A percentile compares a stretch with the other conserved stretches of the same genome.
Evolutionary conservation across 1,284 basidiomycete species (phyloP).

Genomic region (Naganishia sp.): DNA sequence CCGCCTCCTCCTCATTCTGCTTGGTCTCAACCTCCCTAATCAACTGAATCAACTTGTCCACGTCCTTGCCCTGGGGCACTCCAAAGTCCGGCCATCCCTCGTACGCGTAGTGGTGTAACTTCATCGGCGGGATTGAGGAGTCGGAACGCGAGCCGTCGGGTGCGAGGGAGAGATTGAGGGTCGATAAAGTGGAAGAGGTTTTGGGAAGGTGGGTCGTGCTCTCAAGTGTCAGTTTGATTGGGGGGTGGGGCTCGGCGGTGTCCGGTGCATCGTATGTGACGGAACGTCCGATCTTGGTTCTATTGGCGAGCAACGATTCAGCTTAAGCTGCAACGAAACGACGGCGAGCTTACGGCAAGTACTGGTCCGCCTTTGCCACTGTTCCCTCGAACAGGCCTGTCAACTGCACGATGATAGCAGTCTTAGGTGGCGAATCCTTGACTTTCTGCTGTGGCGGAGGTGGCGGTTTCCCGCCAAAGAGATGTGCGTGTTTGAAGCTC

Average conservation of each 20-base stretch:
- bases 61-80: slow-evolving; percentile 21
- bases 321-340: neutral
- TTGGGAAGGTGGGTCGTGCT: neutral
- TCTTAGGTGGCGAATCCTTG: slow-evolving; percentile 9
- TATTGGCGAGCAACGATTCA: slow-evolving; percentile 1
- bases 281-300: slow-evolving; percentile 7
- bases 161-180: slow-evolving; percentile 3
- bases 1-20: slow-evolving; percentile 19
- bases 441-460: neutral
- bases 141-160: neutral
- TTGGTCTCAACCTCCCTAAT: slow-evolving; percentile 10
- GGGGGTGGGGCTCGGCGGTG: neutral
- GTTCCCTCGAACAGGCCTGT: slow-evolving; percentile 29
- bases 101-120: slow-evolving; percentile 29
- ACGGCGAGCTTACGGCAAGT: slow-evolving; percentile 25
- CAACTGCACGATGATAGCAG: slow-evolving; percentile 33
- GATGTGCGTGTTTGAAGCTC: slow-evolving; percentile 9
- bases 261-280: slow-evolving; percentile 4
- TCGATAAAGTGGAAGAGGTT: neutral
- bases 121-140: slow-evolving; percentile 15
- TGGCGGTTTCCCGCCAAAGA: slow-evolving; percentile 8
- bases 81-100: slow-evolving; percentile 34
- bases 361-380: slow-evolving; percentile 32
- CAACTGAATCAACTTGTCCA: slow-evolving; percentile 17
- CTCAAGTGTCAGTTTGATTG: slow-evolving; percentile 22